Conservation (phyloP, 805 yeast species). For the Scheffersomyces coipomensis region DNA sequence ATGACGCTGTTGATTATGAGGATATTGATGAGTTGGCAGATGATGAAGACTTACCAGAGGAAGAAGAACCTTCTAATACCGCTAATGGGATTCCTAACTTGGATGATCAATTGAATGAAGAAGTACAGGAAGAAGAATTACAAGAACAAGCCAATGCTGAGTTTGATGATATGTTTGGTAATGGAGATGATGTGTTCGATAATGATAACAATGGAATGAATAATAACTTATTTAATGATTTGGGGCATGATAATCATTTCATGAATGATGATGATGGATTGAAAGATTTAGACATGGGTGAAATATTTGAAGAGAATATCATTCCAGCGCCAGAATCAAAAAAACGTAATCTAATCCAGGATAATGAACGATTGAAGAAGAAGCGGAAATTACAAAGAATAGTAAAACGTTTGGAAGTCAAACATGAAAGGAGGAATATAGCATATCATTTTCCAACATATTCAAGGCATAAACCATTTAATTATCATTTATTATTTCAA, state of each 20-base stretch:
- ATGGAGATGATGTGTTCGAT: constrained; percentile 15
- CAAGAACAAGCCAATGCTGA: constrained; percentile 36
- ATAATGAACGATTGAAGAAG: constrained; percentile 21
- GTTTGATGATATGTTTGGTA: constrained; percentile 40
- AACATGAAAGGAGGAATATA: constrained; percentile 27
- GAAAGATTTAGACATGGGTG: constrained; percentile 18
- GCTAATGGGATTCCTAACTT: constrained; percentile 2
- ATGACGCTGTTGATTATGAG: constrained; percentile 90
- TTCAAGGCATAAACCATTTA: constrained; percentile 51
- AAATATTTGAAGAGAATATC: constrained; percentile 17
- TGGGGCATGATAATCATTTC: constrained; percentile 6
- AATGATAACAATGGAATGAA: constrained; percentile 17
- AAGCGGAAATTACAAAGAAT: constrained; percentile 24
- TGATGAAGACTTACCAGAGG: constrained; percentile 56
- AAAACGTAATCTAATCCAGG: constrained; percentile 17
- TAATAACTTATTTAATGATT: constrained; percentile 16
- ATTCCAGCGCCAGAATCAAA: constrained; percentile 5
- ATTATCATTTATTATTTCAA: constrained; percentile 64
- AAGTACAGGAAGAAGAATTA: constrained; percentile 17
- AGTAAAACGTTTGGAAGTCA: constrained; percentile 28
- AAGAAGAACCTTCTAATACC: constrained; percentile 8
- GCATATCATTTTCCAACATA: constrained; percentile 63
- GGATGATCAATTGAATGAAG: constrained; percentile 9
- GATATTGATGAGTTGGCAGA: constrained; percentile 95
- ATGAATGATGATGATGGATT: constrained; percentile 19